Evolutionary conservation across 2,329 filamentous ascomycete genomes (phyloP).

Genomic region (Cercospora sojina): DNA sequence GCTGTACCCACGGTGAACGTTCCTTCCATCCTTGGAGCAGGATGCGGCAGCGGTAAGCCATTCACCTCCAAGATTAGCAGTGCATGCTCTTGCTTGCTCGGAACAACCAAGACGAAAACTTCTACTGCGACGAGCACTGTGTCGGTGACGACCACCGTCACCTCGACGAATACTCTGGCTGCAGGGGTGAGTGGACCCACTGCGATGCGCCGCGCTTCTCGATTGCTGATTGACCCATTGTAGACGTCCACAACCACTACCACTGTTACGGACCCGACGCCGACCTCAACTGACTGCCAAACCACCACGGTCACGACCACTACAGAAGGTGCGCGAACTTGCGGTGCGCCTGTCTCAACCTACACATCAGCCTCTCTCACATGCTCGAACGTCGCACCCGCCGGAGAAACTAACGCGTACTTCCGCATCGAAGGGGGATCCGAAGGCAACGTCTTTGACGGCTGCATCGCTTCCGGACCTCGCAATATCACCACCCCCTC

Average conservation of each 20-base stretch:
- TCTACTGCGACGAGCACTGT: conserved; percentile 2
- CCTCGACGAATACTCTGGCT: background rate
- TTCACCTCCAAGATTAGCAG: conserved; percentile 8
- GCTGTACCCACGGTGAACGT: background rate
- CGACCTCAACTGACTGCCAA: background rate
- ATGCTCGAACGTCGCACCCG: background rate
- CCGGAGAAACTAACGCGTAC: conserved; percentile 4
- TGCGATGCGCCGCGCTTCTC: background rate
- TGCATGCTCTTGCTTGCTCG: conserved; percentile 14
- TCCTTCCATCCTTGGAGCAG: background rate
- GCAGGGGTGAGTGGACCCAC: background rate
- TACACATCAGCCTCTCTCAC: conserved; percentile 10
- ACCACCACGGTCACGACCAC: background rate
- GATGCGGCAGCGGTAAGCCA: conserved; percentile 4
- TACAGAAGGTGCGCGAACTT: background rate
- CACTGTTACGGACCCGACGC: background rate
- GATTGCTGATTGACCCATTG: background rate
- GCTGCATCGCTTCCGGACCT: conserved; percentile 20
- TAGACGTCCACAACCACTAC: background rate
- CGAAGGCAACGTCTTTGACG: conserved; percentile 28
- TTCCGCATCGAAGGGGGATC: conserved; percentile 30
- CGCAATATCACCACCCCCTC: conserved; percentile 24
- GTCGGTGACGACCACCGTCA: background rate
- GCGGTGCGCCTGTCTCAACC: background rate
- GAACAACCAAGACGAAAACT: background rate